Base-by-base conservation (phyloP, 345 rosid genomes). In the Lagerstroemia speciosa region DNA sequence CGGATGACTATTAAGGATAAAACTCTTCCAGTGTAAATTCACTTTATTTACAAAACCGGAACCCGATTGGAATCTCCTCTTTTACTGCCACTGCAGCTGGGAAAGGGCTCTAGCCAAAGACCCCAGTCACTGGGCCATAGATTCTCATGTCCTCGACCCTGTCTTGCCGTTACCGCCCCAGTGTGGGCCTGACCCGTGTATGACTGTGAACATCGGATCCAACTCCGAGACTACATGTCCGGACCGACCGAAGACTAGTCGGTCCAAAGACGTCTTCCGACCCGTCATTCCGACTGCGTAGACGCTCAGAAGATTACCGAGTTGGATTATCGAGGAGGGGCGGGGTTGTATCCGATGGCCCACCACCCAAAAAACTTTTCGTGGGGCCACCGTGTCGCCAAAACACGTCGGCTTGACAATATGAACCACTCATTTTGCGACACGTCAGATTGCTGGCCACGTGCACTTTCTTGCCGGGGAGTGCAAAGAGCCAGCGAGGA, bases 71-170 rank as follows among this genome's bases (percentile, higher is more conserved):
- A n/a, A n/a, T n/a, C n/a, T n/a, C n/a, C n/a, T n/a, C n/a, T n/a
- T n/a, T n/a, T 78, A 90, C 98, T 5, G 84, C 76, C 64, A 93
- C 87, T 22, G 78, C 76, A 37, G 89, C 80, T 14, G 97, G 89
- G 81, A 93, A 93, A 20, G 88, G 84, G 26, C 82, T 86, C 97
- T 97, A 90, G 62, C 89, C 86, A 0, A 93, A 73, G 34, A 87
- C 82, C 30, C 89, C 97, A 36, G 72, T 83, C 30, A 93, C 77
- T 66, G 97, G 98, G 22, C 86, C 84, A 70, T 83, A 89, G 43
- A 93, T 85, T 83, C 71, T 89, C 98, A 93, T 87, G 77, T 87
- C 96, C 30, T 70, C 72, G 17, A 87, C 93, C 69, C 83, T 90
- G 69, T 86, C 79, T 63, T 76, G 83, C 96, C 98, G 90, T 65